phyloP scores from a whole-genome alignment of 495 filamentous ascomycete genomes.

The Podospora tetraspora region DNA sequence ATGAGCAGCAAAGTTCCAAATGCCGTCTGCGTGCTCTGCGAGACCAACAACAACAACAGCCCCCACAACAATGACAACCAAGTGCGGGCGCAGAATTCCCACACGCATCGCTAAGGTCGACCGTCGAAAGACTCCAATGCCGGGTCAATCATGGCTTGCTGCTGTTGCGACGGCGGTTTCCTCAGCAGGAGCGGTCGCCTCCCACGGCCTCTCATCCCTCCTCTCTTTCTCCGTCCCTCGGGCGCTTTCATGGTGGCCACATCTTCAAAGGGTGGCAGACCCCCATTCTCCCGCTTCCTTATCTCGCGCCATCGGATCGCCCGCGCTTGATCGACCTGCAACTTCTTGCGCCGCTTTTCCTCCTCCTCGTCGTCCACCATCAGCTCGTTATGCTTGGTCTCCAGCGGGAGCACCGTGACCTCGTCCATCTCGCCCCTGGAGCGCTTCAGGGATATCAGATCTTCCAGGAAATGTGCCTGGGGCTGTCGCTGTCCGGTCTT shows the following conservation, averaged over 20 bases:
- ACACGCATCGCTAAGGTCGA: neutral
- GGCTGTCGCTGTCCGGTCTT: slow-evolving; percentile 34
- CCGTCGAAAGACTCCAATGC: neutral
- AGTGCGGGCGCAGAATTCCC: neutral
- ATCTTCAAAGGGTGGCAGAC: slow-evolving; percentile 11
- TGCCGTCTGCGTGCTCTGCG: neutral
- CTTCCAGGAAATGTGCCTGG: slow-evolving; percentile 43
- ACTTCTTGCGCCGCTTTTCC: slow-evolving; percentile 26
- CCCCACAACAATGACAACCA: neutral
- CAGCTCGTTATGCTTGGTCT: slow-evolving; percentile 33
- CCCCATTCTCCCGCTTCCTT: slow-evolving; percentile 15
- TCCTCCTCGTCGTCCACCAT: slow-evolving; percentile 30
- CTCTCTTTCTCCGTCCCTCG: slow-evolving; percentile 15
- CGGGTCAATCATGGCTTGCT: slow-evolving; percentile 1
- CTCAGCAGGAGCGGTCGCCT: neutral
- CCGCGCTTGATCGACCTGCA: slow-evolving; percentile 23
- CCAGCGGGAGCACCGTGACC: slow-evolving; percentile 43
- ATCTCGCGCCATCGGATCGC: slow-evolving; percentile 24
- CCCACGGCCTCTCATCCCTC: slow-evolving; percentile 14
- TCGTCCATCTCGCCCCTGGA: slow-evolving; percentile 51
- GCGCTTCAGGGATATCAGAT: slow-evolving; percentile 45
- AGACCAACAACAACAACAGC: neutral
- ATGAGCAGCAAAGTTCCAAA: neutral
- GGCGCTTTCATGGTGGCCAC: slow-evolving; percentile 14
- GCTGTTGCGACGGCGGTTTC: neutral